Evolutionary conservation across 2,329 filamentous ascomycete species (phyloP).

Genomic region (Aspergillus udagawae): DNA sequence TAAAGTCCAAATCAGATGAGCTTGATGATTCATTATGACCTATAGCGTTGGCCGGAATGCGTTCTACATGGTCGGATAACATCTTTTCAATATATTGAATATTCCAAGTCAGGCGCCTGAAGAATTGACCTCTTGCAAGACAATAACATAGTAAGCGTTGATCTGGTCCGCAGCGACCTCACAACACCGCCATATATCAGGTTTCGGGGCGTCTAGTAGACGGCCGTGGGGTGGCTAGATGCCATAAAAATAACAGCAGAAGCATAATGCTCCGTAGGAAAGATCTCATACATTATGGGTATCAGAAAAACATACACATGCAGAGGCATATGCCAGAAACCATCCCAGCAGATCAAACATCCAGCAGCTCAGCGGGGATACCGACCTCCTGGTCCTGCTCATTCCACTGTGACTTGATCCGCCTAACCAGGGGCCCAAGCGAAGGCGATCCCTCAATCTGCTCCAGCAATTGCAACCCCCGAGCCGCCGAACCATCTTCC

Average conservation of each 20-base stretch:
- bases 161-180: too few species aligned
- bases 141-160: too few species aligned
- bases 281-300: neutral
- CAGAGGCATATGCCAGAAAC: neutral
- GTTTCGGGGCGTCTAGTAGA: too few species aligned
- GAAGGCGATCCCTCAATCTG: slow-evolving; percentile 8
- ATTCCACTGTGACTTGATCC: slow-evolving; percentile 21
- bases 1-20: neutral
- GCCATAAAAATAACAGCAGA: neutral
- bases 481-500: slow-evolving; percentile 17
- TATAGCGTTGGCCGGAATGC: neutral
- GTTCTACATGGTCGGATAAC: neutral
- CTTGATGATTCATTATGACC: neutral
- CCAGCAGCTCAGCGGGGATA: slow-evolving; percentile 17
- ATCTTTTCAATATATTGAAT: neutral
- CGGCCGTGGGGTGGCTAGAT: too few species aligned
- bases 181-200: too few species aligned
- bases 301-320: neutral
- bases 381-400: slow-evolving; percentile 12
- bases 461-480: slow-evolving; percentile 16
- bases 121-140: too few species aligned
- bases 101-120: neutral
- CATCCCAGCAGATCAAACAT: slow-evolving; percentile 12
- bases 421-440: slow-evolving; percentile 5
- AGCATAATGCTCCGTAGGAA: neutral